Base-by-base conservation (phyloP, 176 grass and related monocot species). In the Carex cristatella region DNA sequence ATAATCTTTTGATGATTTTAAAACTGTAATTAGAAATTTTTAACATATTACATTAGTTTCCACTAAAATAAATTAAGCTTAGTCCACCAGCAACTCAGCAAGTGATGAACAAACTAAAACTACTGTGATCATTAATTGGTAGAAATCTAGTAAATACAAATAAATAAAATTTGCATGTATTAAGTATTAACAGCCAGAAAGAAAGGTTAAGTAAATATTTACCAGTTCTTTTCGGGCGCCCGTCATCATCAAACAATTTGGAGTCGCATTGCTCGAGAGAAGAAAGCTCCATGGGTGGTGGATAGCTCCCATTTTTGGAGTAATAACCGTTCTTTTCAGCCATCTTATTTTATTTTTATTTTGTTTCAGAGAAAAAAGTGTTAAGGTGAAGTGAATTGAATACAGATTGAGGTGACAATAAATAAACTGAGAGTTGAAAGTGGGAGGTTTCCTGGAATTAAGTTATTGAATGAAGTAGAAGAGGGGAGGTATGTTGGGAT, bases 231-330 rank as follows among this genome's bases (percentile, higher is more conserved):
- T 87, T 87, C 2, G 85, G 76, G 5, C 93, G 83, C 3, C 93
- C 93, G 51, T 98, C 95, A 12, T 98, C 95, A 70, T 98, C 95
- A 3, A 84, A 79, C 42, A 59, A 81, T 23, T 87, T 86, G 2
- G 57, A 79, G 48, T 32, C 87, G 1, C 18, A 15, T 0, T 59
- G 55, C 65, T 91, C 68, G 1, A 89, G 79, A 51, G 85, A 19
- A 13, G 90, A 92, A 28, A 87, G 88, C 61, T 94, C 90, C 88
- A 83, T 42, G 15, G 87, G 79, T n/a, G 84, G n/a, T 35, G 83
- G 80, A 57, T 69, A 51, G 14, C 74, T 72, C 10, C 80, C 57
- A 77, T 85, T 60, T 81, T 81, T 61, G 19, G 61, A 4, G 7
- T 64, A 83, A 56, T 87, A 77, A 53, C 49, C 19, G 53, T 70